Base-by-base conservation (phyloP, 495 filamentous ascomycete species). In the Evernia prunastri region DNA sequence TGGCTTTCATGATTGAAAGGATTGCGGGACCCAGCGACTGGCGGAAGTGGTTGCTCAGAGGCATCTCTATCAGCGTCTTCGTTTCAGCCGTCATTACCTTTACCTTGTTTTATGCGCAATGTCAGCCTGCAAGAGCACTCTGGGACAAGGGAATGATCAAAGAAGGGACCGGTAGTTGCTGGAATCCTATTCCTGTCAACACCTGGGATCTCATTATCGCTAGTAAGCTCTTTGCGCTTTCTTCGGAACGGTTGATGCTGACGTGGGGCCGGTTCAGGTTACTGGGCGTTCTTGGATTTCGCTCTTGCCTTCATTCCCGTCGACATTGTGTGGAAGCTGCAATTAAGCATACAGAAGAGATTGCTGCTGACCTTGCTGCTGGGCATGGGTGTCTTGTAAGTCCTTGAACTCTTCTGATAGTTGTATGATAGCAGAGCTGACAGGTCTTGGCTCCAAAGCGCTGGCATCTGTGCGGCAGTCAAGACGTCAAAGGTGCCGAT, bases 221-320 rank as follows among this genome's bases (percentile, higher is more conserved):
- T 31, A 63, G 67, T 69, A 60, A 23, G 63, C 51, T 31, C 0
- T n/a, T 54, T 2, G 29, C 23, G 56, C 12, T 29, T 7, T 12
- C 20, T 17, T 60, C 13, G 37, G 4, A 31, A 33, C 5, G 37
- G 0, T 4, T 7, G 27, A 40, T 33, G 15, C 13, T 59, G 42
- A 75, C 66, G 59, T n/a, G 8, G 66, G 2, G 40, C 20, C 5
- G 27, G 25, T 4, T 25, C 23, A 77, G 75, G 68, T 33, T 77
- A 75, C 61, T 79, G 76, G 27, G 77, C 73, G 0, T 72, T 78
- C 27, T 59, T 75, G 40, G 81, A 84, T 64, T 65, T 82, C 9
- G 80, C 78, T 36, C 75, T 84, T 23, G 79, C 81, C 27, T 64
- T 79, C 0, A 81, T 81, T 45, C 81, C 81, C 0, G 67, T 70